phyloP scores from a whole-genome alignment of 2,329 filamentous ascomycete genomes.

The Dactylellina cionopaga region DNA sequence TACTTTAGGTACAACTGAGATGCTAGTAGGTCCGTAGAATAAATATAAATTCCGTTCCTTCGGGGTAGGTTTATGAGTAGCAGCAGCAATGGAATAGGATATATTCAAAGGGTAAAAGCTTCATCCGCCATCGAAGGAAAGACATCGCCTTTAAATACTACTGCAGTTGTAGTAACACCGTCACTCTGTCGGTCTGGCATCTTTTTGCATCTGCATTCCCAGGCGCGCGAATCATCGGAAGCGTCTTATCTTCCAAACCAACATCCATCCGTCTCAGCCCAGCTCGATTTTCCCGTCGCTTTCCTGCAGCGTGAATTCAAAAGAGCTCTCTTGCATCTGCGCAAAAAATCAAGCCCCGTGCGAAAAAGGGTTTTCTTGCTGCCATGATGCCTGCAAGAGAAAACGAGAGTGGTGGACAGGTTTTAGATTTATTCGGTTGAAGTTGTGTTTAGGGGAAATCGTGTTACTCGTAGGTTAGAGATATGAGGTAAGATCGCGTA shows the following conservation, averaged over 20 bases:
- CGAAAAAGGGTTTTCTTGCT: slow-evolving; percentile 11
- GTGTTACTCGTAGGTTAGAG: slow-evolving; percentile 4
- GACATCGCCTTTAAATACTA: slow-evolving; percentile 15
- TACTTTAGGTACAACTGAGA: not conserved
- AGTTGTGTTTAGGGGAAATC: slow-evolving; percentile 48
- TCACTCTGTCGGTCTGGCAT: not conserved
- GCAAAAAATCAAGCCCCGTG: not conserved
- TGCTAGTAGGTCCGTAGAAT: not conserved
- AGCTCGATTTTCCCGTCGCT: slow-evolving; percentile 14
- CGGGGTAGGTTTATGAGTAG: not conserved
- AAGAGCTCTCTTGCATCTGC: slow-evolving; percentile 8
- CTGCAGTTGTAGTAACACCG: not conserved
- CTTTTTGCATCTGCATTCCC: slow-evolving; percentile 1
- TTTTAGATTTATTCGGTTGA: slow-evolving; percentile 47
- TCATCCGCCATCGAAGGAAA: not conserved
- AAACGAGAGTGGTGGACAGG: slow-evolving; percentile 18
- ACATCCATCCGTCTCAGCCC: not conserved
- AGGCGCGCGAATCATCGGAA: not conserved
- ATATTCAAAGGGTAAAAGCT: not conserved
- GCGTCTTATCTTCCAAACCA: not conserved
- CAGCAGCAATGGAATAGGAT: not conserved
- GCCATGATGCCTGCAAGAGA: slow-evolving; percentile 27
- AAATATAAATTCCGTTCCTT: not conserved
- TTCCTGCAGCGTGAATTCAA: slow-evolving; percentile 21
- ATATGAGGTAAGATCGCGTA: slow-evolving; percentile 50